phyloP scores from a whole-genome alignment of 1,284 basidiomycete species.

The Ceraceosorus bombacis region DNA sequence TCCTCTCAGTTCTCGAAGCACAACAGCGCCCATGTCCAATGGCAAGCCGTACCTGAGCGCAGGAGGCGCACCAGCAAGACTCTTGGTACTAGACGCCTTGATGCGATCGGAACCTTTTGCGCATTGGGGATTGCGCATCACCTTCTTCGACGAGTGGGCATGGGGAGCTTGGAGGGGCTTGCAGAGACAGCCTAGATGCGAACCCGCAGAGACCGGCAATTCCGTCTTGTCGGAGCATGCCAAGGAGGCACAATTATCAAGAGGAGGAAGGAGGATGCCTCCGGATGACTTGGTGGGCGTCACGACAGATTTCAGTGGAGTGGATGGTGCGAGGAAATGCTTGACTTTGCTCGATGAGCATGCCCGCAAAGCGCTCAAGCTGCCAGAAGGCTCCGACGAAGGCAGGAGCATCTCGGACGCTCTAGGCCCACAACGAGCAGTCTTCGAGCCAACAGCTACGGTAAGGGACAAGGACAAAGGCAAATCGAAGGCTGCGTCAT shows the following conservation, averaged over 20 bases:
- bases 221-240: background rate
- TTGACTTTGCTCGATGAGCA: conserved; percentile 1
- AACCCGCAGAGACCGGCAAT: background rate
- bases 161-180: conserved; percentile 23
- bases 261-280: conserved; percentile 1
- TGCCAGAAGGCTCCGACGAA: background rate
- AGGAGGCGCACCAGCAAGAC: conserved; percentile 28
- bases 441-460: background rate
- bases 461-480: conserved; percentile 7
- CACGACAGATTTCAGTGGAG: conserved; percentile 38
- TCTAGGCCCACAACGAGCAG: no score
- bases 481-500: background rate
- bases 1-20: conserved; percentile 3
- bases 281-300: conserved; percentile 11
- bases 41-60: background rate
- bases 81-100: conserved; percentile 44
- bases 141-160: conserved; percentile 41
- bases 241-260: background rate
- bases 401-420: no score
- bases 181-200: background rate
- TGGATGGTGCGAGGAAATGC: conserved; percentile 22
- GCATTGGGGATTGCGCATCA: conserved; percentile 38
- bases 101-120: conserved; percentile 41
- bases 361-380: conserved; percentile 6
- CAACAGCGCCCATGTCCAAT: background rate